Evolutionary conservation across 352 stramenopile species (phyloP).

Genomic region (Globisporangium abappressorium): DNA sequence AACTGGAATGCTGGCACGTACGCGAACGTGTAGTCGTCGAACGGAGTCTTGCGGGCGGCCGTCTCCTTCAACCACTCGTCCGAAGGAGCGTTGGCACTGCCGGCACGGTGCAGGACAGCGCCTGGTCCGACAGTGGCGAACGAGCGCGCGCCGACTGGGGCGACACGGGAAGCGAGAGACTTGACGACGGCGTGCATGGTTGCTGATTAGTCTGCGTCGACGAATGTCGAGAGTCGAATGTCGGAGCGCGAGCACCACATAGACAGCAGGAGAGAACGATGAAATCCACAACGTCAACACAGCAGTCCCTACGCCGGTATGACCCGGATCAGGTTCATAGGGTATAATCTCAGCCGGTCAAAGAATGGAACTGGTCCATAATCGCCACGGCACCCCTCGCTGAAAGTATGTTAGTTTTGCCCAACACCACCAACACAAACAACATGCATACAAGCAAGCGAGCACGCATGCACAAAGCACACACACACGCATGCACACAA

Average conservation of each 20-base stretch:
- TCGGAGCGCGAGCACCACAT: neutral
- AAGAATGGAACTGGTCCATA: slow-evolving; percentile 47
- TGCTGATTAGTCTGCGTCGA: slow-evolving; percentile 9
- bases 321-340: slow-evolving; percentile 67
- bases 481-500: neutral
- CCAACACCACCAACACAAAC: neutral
- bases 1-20: slow-evolving; percentile 24
- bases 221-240: neutral
- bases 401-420: slow-evolving; percentile 41
- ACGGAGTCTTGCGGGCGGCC: slow-evolving; percentile 40
- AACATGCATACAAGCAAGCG: neutral
- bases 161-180: slow-evolving; percentile 26
- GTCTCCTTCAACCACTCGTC: slow-evolving; percentile 48
- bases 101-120: slow-evolving; percentile 38
- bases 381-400: slow-evolving; percentile 51
- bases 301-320: slow-evolving; percentile 65
- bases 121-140: slow-evolving; percentile 51
- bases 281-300: slow-evolving; percentile 34
- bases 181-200: slow-evolving; percentile 39
- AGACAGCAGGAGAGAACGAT: slow-evolving; percentile 8
- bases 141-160: slow-evolving; percentile 20
- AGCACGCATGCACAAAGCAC: neutral
- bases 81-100: slow-evolving; percentile 41
- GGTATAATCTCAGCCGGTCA: slow-evolving; percentile 64
- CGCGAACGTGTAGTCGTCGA: slow-evolving; percentile 58